Conservation (phyloP, 75 land plant genomes). For the Cupressus sempervirens region DNA sequence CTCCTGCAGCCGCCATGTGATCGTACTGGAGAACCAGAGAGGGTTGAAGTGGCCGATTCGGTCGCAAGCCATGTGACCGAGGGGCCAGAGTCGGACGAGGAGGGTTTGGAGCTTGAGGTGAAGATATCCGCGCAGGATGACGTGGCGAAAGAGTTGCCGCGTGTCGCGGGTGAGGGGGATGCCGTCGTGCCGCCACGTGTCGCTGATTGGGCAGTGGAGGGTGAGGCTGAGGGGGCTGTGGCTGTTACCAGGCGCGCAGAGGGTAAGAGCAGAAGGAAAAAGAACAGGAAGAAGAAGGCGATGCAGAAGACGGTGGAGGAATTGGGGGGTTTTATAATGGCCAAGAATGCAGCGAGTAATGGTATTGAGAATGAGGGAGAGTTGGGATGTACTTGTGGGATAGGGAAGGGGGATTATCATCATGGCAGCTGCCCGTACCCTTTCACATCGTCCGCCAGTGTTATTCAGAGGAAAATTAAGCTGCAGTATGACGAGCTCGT, state of each 20-base stretch:
- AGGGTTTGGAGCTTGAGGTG: constrained; percentile 2
- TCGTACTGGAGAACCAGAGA: constrained; percentile 20
- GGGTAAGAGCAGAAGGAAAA: constrained; percentile 8
- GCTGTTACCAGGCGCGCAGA: neutral
- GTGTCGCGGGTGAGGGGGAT: neutral
- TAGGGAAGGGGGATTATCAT: constrained; percentile 24
- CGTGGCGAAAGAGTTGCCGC: neutral
- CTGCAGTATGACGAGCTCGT: constrained; percentile 74
- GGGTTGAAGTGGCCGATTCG: neutral
- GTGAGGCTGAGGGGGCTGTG: neutral
- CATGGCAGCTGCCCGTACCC: constrained; percentile 52
- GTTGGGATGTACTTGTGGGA: constrained; percentile 36
- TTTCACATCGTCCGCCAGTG: constrained; percentile 60
- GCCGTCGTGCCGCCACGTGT: neutral
- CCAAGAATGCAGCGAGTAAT: neutral
- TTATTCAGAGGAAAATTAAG: constrained; percentile 67
- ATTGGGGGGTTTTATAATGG: neutral
- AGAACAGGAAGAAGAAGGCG: constrained; percentile 1
- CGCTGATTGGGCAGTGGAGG: constrained; percentile 1
- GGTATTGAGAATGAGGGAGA: constrained; percentile 19
- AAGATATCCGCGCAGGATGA: neutral
- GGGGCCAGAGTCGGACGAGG: neutral
- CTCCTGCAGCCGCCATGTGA: neutral
- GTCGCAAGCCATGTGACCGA: neutral
- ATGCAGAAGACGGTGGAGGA: constrained; percentile 7